Percentiles rank a stretch among this genome's conserved stretches.
Conservation (phyloP, 1,284 basidiomycete genomes). For the Cryptococcus hybrid region DNA sequence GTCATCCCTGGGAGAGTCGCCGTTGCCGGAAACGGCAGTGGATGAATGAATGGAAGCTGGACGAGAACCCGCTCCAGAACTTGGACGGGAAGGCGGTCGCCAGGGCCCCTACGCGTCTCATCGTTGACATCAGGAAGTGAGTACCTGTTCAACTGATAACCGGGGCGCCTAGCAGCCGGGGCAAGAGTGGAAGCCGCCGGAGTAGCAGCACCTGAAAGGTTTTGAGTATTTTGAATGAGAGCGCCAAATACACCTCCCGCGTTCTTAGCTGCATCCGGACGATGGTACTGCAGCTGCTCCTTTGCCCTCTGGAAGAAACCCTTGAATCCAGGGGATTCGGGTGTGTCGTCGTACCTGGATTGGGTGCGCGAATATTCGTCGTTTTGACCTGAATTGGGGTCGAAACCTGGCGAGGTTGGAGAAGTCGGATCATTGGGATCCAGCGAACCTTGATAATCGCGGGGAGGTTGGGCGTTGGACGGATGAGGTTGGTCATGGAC, state of each 20-base stretch:
- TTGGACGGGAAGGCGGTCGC: constrained; percentile 24
- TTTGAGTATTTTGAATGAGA: constrained; percentile 69
- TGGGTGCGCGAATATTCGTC: not conserved
- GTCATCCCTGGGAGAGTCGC: constrained; percentile 21
- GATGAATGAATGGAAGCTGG: constrained; percentile 29
- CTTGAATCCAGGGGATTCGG: constrained; percentile 8
- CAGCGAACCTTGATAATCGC: not conserved
- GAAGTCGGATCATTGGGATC: constrained; percentile 2
- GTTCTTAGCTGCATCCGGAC: constrained; percentile 58
- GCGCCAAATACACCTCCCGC: constrained; percentile 70
- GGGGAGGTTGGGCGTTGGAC: not conserved
- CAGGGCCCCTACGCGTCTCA: constrained; percentile 20
- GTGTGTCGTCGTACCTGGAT: not conserved
- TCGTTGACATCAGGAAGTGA: constrained; percentile 19
- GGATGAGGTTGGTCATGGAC: constrained; percentile 14
- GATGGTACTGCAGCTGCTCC: constrained; percentile 24
- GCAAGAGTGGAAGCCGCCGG: constrained; percentile 59
- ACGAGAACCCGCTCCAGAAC: constrained; percentile 16
- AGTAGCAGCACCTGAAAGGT: constrained; percentile 60
- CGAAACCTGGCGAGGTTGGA: not conserved
- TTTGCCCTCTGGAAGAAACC: constrained; percentile 15
- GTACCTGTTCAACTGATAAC: constrained; percentile 65
- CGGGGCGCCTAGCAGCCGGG: constrained; percentile 65
- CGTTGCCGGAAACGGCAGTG: constrained; percentile 26
- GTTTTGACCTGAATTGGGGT: not conserved